Percentiles rank a stretch among this genome's conserved stretches.
phyloP scores from a whole-genome alignment of 768 basidiomycete species.

The Mrakia frigida region DNA sequence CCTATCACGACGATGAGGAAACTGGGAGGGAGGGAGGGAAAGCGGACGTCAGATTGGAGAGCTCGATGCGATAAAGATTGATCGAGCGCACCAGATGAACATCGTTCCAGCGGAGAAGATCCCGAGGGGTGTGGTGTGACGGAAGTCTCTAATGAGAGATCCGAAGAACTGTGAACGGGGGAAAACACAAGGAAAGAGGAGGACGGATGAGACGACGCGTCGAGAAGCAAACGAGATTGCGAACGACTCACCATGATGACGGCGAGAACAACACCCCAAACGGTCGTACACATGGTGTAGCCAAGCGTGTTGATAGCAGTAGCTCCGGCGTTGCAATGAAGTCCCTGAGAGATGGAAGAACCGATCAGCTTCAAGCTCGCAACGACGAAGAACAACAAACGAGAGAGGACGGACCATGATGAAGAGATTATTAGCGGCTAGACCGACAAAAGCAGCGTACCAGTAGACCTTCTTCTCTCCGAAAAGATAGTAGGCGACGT shows the following conservation, averaged over 20 bases:
- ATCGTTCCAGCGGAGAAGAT: conserved; percentile 27
- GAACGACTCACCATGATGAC: not conserved
- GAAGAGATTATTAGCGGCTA: conserved; percentile 37
- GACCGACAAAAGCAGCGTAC: conserved; percentile 32
- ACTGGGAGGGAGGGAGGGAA: not conserved
- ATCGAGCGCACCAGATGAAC: conserved; percentile 32
- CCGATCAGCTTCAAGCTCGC: not conserved
- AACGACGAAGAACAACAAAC: not conserved
- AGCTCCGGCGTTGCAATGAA: conserved; percentile 35
- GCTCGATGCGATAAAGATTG: too few species aligned
- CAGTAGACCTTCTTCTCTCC: conserved; percentile 23
- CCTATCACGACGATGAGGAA: conserved; percentile 37
- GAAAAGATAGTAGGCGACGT: conserved; percentile 33
- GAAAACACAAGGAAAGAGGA: not conserved
- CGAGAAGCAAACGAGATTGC: too few species aligned
- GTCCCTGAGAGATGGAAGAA: conserved; percentile 33
- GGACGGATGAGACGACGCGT: not conserved
- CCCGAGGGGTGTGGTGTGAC: conserved; percentile 32
- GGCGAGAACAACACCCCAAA: conserved; percentile 34
- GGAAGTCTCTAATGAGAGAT: conserved; percentile 34
- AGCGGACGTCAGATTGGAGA: not conserved
- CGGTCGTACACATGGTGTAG: conserved; percentile 34
- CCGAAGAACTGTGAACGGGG: conserved; percentile 35
- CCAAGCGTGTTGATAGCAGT: conserved; percentile 35
- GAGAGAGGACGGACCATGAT: conserved; percentile 4